Percentiles rank a stretch among this genome's conserved stretches.
Conservation (phyloP, 1,139 yeast species). For the Magnusiomyces magnusii region DNA sequence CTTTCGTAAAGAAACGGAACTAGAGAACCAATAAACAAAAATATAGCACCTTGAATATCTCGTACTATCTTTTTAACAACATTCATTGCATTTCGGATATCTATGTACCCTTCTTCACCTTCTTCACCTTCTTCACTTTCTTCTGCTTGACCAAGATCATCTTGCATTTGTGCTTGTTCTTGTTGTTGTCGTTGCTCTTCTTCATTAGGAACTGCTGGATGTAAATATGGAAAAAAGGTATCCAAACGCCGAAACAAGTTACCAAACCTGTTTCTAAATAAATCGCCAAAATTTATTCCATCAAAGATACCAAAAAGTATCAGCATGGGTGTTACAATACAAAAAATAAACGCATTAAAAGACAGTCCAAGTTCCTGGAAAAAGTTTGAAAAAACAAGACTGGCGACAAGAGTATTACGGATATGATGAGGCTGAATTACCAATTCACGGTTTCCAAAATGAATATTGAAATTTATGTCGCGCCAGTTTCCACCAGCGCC, state of each 20-base stretch:
- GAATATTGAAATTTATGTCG: background rate
- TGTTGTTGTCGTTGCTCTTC: background rate
- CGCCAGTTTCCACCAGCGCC: background rate
- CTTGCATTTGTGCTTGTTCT: background rate
- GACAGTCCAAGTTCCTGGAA: background rate
- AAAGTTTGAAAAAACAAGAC: background rate
- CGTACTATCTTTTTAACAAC: slow-evolving; percentile 1
- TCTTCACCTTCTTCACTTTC: background rate
- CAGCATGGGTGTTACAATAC: background rate
- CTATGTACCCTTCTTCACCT: background rate
- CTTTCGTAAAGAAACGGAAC: slow-evolving; percentile 23
- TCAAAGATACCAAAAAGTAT: background rate
- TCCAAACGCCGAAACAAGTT: background rate
- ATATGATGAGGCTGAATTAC: background rate
- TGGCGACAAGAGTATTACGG: background rate
- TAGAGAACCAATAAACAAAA: slow-evolving; percentile 23
- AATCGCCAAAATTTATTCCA: background rate
- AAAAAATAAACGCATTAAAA: background rate
- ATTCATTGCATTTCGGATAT: background rate
- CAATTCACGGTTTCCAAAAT: background rate
- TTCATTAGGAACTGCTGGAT: slow-evolving; percentile 2
- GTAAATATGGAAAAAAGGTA: background rate
- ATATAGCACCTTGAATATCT: slow-evolving; percentile 6
- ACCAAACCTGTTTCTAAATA: background rate
- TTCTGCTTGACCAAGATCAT: no score